Evolutionary conservation across 2,329 filamentous ascomycete species (phyloP), one percentile per base, ranked within the genome.

Genomic region (Phialophora verrucosa): DNA sequence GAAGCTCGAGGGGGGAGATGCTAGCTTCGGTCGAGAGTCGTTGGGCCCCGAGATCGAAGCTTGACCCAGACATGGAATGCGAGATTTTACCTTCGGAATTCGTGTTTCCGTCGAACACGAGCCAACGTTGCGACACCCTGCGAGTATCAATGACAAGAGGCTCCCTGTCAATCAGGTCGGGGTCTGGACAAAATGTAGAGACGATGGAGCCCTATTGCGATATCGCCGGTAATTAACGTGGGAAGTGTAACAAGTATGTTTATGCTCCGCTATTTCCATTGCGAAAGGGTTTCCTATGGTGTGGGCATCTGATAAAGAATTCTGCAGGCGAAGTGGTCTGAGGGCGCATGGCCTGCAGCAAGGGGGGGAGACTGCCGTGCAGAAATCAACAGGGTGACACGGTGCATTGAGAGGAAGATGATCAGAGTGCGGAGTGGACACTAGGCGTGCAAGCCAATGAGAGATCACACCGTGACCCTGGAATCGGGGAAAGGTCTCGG

Each of bases 21-120:
- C 38, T 44, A 44, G 38, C 38, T 44, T 20, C 38, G 17, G 38
- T 44, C 38, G 38, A 44, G 17, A 7, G 31, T 27, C 59, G 31
- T 61, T 55, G n/a, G 53, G 53, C 53, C 5, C 53, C 49, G 49
- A 51, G 49, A 51, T 51, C 23, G 23, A 51, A 59, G 38, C 38
- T 59, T 44, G 42, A 44, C 57, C 20, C 47, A 3, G 38, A 44
- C 38, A 8, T 8, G 38, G 38, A 44, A 44, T 44, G 38, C 38
- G 38, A 44, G 38, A 20, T 44, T n/a, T 44, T n/a, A 8, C 38
- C 38, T n/a, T 8, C 38, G 38, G 38, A 44, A 44, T 44, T 44
- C 6, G 17, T 44, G 17, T 44, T n/a, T 44, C 38, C 38, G 38
- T n/a, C 2, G 17, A 44, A 44, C 38, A 44, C 38, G 38, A 44